These are phyloP conservation scores for Podila clonocystis DNA, from an alignment of 192 early-diverging fungal genomes.

Conservation along the genomic window DNA sequence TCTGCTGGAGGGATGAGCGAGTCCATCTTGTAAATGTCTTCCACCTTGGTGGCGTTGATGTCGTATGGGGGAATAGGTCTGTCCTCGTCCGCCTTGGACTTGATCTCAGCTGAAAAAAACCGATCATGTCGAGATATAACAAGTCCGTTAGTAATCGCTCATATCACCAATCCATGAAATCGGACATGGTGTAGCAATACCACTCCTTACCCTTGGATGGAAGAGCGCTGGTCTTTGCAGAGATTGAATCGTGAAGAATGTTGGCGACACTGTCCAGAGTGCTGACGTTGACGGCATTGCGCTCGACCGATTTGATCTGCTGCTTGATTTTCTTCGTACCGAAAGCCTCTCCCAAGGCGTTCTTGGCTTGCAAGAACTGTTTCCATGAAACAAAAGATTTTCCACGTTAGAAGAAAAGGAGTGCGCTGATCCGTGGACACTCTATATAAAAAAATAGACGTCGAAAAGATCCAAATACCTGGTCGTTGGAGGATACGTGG, in stretches of 20 bases:
- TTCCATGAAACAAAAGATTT: not conserved
- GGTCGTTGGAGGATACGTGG: constrained; percentile 11
- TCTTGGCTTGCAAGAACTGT: constrained; percentile 73
- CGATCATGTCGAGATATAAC: not conserved
- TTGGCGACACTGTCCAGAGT: constrained; percentile 69
- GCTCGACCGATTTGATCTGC: constrained; percentile 81
- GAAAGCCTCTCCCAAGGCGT: constrained; percentile 89
- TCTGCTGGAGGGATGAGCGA: constrained; percentile 73
- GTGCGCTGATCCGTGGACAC: not conserved
- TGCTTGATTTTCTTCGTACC: constrained; percentile 92
- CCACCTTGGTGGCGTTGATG: constrained; percentile 66
- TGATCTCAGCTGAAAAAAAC: constrained; percentile 55
- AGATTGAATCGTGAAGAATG: constrained; percentile 76
- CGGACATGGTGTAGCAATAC: not conserved
- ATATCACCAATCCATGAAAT: too few relatives aligned
- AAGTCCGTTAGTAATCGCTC: too few relatives aligned
- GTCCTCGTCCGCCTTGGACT: constrained; percentile 59
- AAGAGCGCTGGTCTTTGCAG: constrained; percentile 67
- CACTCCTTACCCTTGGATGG: constrained; percentile 59
- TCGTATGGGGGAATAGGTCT: constrained; percentile 86
- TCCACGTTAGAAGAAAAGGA: not conserved
- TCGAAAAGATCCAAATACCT: constrained; percentile 20
- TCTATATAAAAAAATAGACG: not conserved
- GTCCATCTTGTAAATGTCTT: constrained; percentile 86
- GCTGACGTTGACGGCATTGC: constrained; percentile 86